These are phyloP conservation scores for Chamaecyparis obtusa DNA, from an alignment of 75 land plant genomes.

Conservation along the genomic window DNA sequence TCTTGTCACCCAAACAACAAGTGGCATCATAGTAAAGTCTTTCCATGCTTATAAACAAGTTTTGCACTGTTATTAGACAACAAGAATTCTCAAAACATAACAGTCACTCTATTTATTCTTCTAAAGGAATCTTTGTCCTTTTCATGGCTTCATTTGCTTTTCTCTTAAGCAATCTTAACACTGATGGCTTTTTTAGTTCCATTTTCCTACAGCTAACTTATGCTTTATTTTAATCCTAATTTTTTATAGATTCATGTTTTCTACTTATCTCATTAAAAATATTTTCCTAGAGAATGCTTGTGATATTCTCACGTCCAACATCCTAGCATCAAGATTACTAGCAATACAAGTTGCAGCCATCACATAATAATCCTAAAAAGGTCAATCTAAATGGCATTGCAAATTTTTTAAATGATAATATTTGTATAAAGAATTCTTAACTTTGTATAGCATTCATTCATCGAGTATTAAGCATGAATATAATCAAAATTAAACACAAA, in stretches of 20 bases:
- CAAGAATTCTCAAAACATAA: not conserved
- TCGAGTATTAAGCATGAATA: not conserved
- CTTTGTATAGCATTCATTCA: not conserved
- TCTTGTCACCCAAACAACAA: not conserved
- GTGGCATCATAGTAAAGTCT: not conserved
- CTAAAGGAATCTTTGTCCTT: not conserved
- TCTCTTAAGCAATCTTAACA: not conserved
- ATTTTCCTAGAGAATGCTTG: not conserved
- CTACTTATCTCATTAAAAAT: too few relatives aligned
- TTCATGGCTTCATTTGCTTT: not conserved
- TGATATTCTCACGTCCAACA: too few relatives aligned
- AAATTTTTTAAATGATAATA: too few relatives aligned
- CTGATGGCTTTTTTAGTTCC: too few relatives aligned
- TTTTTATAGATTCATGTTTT: not conserved
- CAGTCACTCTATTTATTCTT: not conserved
- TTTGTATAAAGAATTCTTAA: not conserved
- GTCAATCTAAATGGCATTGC: too few relatives aligned
- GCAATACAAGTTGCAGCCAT: too few relatives aligned
- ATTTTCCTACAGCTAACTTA: not conserved
- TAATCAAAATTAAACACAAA: too few relatives aligned
- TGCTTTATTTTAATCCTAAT: not conserved
- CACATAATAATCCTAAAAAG: too few relatives aligned
- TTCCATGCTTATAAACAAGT: not conserved
- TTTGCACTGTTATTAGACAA: too few relatives aligned
- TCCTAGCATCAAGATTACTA: too few relatives aligned